Evolutionary conservation across 108 stramenopile species (phyloP).

Genomic region (Bacterosira constricta): DNA sequence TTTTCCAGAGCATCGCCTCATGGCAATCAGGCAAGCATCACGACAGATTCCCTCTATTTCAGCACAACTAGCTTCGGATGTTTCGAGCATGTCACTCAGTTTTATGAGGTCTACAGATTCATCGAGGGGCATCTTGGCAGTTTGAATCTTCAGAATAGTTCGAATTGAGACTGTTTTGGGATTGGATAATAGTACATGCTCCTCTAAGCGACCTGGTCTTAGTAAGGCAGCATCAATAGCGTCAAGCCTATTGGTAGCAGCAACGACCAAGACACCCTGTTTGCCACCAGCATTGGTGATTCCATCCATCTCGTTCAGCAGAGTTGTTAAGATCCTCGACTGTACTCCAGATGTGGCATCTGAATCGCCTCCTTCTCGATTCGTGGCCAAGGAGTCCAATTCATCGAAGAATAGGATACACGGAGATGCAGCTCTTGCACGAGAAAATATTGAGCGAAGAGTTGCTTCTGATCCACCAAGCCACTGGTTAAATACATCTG

Average conservation of each 20-base stretch:
- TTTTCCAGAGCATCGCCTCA: constrained; percentile 33
- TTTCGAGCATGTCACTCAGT: constrained; percentile 37
- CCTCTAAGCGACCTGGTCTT: constrained; percentile 58
- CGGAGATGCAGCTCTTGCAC: constrained; percentile 87
- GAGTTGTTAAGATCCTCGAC: constrained; percentile 73
- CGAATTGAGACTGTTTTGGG: constrained; percentile 53
- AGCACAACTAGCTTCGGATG: constrained; percentile 53
- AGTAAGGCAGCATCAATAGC: constrained; percentile 64
- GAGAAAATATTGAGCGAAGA: constrained; percentile 84
- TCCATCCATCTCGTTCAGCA: constrained; percentile 88
- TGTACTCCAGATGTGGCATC: constrained; percentile 59
- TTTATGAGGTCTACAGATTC: constrained; percentile 15
- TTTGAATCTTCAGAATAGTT: constrained; percentile 56
- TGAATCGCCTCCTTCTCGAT: constrained; percentile 77
- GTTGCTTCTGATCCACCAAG: constrained; percentile 96
- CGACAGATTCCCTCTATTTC: constrained; percentile 75
- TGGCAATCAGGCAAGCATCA: constrained; percentile 62
- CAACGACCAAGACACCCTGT: constrained; percentile 60
- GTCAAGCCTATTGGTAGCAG: constrained; percentile 72
- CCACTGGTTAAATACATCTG: constrained; percentile 96
- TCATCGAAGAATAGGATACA: constrained; percentile 98
- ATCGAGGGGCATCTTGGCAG: constrained; percentile 40
- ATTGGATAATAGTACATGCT: constrained; percentile 56
- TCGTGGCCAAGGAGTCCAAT: constrained; percentile 93
- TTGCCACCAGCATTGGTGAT: constrained; percentile 59